Evolutionary conservation across 768 basidiomycete species (phyloP), one percentile per base, ranked within the genome.

Genomic region (Trametes elegans): DNA sequence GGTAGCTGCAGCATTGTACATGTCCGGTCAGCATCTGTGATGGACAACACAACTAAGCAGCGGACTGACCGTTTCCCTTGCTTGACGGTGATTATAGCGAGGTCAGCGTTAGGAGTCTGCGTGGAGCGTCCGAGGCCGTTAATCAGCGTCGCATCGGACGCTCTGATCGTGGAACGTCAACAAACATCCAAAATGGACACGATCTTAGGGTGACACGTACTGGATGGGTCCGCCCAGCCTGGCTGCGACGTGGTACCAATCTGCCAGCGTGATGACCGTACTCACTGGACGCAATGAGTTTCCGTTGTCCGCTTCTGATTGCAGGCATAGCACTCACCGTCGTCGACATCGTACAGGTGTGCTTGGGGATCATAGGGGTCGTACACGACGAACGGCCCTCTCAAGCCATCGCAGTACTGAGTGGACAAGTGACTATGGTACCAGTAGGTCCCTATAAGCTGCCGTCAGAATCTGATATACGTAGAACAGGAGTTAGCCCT

Each of bases 241-340:
- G 23, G 49, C 55, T 7, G 53, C 51, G 18, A 49, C 23, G 16
- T 64, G 64, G 4, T 66, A 76, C 76, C 76, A 77, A 55, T 77
- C 76, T 1, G 72, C 71, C 10, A 77, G 64, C 0, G 72, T 74
- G 49, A 77, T 74, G 19, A 79, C 62, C 9, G 78, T 79, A 3
- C 64, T 58, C 69, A 76, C 76, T 58, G 24, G 7, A 27, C n/a
- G 24, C 8, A 3, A 27, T 16, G 5, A 9, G 7, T 19, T 18
- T 41, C 3, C 7, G 21, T 7, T 24, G 6, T 24, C 8, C 19
- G 2, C 21, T 24, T 41, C 9, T 23, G 19, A 10, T 9, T 6
- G 8, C 13, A 10, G 3, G 26, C 7, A 18, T 3, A 32, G 3
- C 5, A 29, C 40, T 38, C 27, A 56, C 53, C 53, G 24, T 64